Conservation (phyloP, 225 moss, liverwort and hornwort species). For the Takakia lepidozioides region DNA sequence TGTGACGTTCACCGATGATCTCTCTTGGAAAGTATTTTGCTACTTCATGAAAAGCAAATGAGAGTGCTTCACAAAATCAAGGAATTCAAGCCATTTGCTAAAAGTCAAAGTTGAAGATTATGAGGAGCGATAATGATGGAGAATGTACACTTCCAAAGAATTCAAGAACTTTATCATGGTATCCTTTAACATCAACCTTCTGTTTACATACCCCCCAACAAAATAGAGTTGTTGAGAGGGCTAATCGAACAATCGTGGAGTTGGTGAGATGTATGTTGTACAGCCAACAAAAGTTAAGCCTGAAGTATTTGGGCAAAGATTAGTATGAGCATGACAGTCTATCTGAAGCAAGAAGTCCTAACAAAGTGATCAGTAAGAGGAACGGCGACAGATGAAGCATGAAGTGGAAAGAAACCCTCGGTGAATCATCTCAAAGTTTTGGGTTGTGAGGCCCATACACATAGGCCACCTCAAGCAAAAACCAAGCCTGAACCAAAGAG, state of each 20-base stretch:
- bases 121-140: too few relatives aligned
- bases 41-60: too few relatives aligned
- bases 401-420: not conserved
- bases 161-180: not conserved
- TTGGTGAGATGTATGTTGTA: not conserved
- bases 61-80: too few relatives aligned
- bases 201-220: not conserved
- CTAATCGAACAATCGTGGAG: not conserved
- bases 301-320: not conserved
- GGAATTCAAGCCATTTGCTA: too few relatives aligned
- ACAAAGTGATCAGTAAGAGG: not conserved
- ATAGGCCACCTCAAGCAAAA: not conserved
- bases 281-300: not conserved
- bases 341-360: not conserved
- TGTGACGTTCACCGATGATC: conserved; percentile 1
- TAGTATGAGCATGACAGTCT: not conserved
- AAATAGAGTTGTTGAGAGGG: not conserved
- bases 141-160: not conserved
- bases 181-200: not conserved
- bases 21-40: too few relatives aligned
- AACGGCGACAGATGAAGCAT: not conserved
- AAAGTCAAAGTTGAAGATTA: too few relatives aligned
- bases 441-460: not conserved
- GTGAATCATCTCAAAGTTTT: not conserved
- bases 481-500: not conserved